A percentile compares a stretch with the other conserved stretches of the same genome.
Evolutionary conservation across 1,284 basidiomycete genomes (phyloP).

Genomic region (Agroathelia rolfsii): DNA sequence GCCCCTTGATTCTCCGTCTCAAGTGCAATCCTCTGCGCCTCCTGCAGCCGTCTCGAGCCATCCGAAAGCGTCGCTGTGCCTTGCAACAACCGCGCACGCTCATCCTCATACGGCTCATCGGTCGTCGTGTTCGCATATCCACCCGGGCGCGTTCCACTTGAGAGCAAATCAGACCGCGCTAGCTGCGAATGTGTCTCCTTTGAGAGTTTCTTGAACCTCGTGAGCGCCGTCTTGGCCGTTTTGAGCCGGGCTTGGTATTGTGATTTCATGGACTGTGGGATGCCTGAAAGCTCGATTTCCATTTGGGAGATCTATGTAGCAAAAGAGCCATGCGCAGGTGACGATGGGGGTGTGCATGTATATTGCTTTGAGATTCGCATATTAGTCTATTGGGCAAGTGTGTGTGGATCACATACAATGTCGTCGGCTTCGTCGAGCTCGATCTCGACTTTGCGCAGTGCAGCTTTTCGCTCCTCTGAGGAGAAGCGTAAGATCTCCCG

Average conservation of each 20-base stretch:
- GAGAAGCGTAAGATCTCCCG: constrained; percentile 3
- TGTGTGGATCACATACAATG: constrained; percentile 34
- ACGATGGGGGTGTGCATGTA: too few species aligned
- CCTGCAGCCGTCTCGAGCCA: constrained; percentile 46
- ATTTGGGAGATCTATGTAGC: constrained; percentile 54
- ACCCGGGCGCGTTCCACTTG: constrained; percentile 16
- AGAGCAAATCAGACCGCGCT: constrained; percentile 27
- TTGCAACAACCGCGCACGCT: constrained; percentile 42
- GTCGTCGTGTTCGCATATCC: constrained; percentile 24
- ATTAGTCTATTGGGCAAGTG: not conserved
- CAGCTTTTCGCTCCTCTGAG: constrained; percentile 53
- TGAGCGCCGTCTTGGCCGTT: constrained; percentile 39
- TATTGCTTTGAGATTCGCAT: too few species aligned
- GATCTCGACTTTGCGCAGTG: constrained; percentile 55
- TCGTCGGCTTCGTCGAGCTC: constrained; percentile 74
- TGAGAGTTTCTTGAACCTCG: constrained; percentile 44
- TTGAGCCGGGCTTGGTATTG: constrained; percentile 42
- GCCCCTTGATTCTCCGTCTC: constrained; percentile 75
- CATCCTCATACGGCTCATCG: constrained; percentile 42
- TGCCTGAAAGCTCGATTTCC: constrained; percentile 70
- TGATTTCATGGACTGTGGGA: constrained; percentile 49
- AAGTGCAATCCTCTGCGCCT: constrained; percentile 61
- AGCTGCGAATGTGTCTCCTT: constrained; percentile 26
- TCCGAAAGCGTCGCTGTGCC: constrained; percentile 44
- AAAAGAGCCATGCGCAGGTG: not conserved